A percentile compares a stretch with the other conserved stretches of the same genome.
These are phyloP conservation scores for Neurospora sublineolata DNA, from an alignment of 495 filamentous ascomycete species.

Conservation along the genomic window DNA sequence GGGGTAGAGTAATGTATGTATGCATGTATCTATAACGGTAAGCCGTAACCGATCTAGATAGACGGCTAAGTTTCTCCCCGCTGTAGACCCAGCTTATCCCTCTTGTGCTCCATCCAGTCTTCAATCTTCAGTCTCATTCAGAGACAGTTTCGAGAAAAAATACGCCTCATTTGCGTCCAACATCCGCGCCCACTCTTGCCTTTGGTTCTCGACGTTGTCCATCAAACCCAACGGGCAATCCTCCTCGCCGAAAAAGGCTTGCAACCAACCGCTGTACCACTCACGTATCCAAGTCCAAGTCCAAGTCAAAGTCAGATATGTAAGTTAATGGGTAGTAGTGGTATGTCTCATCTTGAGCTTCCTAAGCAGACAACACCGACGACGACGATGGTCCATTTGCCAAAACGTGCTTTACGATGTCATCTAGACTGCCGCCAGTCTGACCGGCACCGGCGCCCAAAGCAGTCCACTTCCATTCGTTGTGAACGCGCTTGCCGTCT, in stretches of 20 bases:
- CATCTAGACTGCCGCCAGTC: not conserved
- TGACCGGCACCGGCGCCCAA: not conserved
- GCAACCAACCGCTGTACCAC: not conserved
- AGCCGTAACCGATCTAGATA: not conserved
- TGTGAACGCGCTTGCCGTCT: not conserved
- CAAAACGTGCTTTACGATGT: conserved; percentile 7
- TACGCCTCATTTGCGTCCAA: not conserved
- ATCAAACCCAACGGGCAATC: not conserved
- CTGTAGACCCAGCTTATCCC: not conserved
- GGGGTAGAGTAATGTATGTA: not conserved
- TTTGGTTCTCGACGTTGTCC: not conserved
- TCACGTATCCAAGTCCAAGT: not conserved
- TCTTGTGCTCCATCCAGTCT: not conserved
- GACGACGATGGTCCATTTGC: not conserved
- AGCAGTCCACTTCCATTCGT: conserved; percentile 11
- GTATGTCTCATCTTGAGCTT: not conserved
- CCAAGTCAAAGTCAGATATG: not conserved
- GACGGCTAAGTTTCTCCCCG: not conserved
- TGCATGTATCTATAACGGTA: not conserved
- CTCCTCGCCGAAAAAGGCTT: not conserved
- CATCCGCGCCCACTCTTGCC: not conserved
- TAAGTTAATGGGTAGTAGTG: not conserved
- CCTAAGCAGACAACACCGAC: not conserved
- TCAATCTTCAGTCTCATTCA: not conserved
- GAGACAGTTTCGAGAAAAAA: not conserved